Conservation (phyloP, 1,284 basidiomycete genomes). For the Chiua sp. region DNA sequence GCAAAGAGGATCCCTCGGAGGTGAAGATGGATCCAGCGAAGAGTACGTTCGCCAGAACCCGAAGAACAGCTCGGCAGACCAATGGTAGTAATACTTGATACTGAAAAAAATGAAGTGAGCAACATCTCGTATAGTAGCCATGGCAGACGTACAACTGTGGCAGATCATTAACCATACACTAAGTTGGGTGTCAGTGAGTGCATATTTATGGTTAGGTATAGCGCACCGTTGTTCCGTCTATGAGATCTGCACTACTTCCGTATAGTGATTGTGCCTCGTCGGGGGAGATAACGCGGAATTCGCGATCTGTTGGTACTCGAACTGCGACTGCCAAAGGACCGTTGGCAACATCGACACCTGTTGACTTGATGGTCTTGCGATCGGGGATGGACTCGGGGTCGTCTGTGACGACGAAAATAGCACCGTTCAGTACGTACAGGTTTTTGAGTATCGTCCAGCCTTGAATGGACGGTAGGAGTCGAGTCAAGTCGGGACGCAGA, state of each 20-base stretch:
- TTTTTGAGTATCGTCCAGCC: constrained; percentile 88
- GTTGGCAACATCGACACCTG: constrained; percentile 52
- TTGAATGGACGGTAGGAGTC: constrained; percentile 31
- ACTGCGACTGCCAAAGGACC: constrained; percentile 48
- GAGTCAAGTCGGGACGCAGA: not conserved
- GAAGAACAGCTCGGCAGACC: constrained; percentile 87
- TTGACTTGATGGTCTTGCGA: constrained; percentile 61
- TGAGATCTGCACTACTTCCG: constrained; percentile 61
- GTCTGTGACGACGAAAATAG: constrained; percentile 75
- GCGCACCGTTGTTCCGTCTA: constrained; percentile 70
- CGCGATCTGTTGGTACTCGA: constrained; percentile 73
- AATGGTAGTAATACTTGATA: constrained; percentile 83
- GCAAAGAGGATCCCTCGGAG: constrained; percentile 63
- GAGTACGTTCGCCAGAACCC: constrained; percentile 90
- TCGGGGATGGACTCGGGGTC: constrained; percentile 59
- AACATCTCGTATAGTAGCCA: not conserved
- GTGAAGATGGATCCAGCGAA: constrained; percentile 70
- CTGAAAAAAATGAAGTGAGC: constrained; percentile 39
- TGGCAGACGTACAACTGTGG: constrained; percentile 72
- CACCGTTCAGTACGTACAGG: constrained; percentile 77
- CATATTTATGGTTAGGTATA: not conserved
- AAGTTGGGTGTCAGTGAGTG: constrained; percentile 5
- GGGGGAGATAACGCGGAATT: constrained; percentile 77
- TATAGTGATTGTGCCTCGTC: constrained; percentile 72
- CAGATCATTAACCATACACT: constrained; percentile 84